These are phyloP conservation scores for Acacia melanoxylon DNA, from an alignment of 306 rosid species.

Conservation along the genomic window DNA sequence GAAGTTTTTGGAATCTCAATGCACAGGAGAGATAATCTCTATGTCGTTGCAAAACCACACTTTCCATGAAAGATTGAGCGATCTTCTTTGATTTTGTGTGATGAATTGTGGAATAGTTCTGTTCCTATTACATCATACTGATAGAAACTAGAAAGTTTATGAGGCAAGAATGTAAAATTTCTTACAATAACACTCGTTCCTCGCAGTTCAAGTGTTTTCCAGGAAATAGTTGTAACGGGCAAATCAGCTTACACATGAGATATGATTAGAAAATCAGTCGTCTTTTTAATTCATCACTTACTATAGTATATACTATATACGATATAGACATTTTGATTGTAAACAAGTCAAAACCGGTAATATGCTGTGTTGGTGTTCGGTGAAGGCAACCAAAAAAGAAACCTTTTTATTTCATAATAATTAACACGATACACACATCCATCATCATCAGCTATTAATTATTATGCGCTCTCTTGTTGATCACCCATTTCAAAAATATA, in stretches of 20 bases:
- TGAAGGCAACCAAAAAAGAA: neutral
- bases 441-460: neutral
- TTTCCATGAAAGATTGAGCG: constrained; percentile 27
- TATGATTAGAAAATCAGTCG: neutral
- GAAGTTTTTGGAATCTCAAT: constrained; percentile 69
- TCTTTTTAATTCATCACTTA: constrained; percentile 8
- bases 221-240: neutral
- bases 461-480: neutral
- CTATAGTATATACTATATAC: too few relatives aligned
- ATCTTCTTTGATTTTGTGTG: constrained; percentile 10
- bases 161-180: neutral
- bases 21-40: constrained; percentile 54
- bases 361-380: neutral
- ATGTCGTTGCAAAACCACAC: constrained; percentile 50
- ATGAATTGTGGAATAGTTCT: neutral
- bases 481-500: neutral
- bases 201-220: neutral
- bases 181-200: neutral
- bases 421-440: neutral
- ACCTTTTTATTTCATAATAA: neutral
- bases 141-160: neutral
- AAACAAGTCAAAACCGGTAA: neutral
- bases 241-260: neutral
- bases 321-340: neutral
- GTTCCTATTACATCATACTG: neutral